phyloP scores from a whole-genome alignment of 257 asterid species.

The Primulina huaijiensis region DNA sequence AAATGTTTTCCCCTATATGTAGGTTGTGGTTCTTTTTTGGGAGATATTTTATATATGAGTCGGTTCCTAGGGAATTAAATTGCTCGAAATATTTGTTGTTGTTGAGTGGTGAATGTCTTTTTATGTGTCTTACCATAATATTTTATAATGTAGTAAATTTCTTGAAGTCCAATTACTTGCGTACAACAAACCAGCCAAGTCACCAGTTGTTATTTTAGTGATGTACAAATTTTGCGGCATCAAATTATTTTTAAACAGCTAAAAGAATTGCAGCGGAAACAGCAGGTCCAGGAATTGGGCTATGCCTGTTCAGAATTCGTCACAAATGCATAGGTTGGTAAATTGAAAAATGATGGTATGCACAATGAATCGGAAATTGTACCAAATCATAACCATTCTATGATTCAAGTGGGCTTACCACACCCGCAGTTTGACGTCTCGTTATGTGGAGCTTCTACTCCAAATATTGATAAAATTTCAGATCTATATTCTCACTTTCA shows the following conservation, averaged over 20 bases:
- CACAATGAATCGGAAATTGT: constrained; percentile 47
- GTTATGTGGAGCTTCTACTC: constrained; percentile 29
- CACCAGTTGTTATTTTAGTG: background rate
- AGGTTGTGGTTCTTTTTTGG: no score
- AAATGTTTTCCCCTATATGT: no score
- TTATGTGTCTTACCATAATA: no score
- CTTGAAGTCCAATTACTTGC: no score
- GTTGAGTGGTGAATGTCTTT: no score
- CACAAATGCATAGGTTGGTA: constrained; percentile 43
- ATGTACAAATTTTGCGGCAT: constrained; percentile 56
- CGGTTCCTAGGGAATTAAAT: no score
- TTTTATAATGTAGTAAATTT: no score
- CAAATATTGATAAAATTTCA: no score
- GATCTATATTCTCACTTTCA: constrained; percentile 27
- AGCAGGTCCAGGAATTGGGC: constrained; percentile 51
- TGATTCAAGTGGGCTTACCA: constrained; percentile 32
- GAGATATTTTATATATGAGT: no score
- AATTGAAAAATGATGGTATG: constrained; percentile 37
- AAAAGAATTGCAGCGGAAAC: constrained; percentile 64
- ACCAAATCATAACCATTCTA: constrained; percentile 39
- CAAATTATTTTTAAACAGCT: constrained; percentile 64
- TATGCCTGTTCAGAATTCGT: constrained; percentile 40
- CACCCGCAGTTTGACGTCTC: constrained; percentile 45
- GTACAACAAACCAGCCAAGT: no score
- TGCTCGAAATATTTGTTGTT: no score